phyloP scores from a whole-genome alignment of 768 basidiomycete genomes.

The Cystofilobasidium ferigula region DNA sequence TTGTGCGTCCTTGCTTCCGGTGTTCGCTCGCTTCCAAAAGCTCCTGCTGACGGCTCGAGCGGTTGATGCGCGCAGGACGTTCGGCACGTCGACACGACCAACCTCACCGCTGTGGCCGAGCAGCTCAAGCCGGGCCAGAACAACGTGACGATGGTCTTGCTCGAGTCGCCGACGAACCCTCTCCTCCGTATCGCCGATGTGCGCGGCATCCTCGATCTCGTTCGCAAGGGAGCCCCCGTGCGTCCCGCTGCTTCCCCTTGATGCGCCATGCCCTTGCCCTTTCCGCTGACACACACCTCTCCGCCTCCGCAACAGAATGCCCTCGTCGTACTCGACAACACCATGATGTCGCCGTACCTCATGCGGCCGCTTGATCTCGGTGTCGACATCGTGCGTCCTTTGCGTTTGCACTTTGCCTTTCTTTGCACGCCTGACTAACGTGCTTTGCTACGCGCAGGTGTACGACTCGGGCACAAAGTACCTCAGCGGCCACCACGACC shows the following conservation, averaged over 20 bases:
- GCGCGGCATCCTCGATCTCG: conserved; percentile 65
- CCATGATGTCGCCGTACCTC: conserved; percentile 99
- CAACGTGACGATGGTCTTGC: conserved; percentile 67
- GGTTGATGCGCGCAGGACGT: conserved; percentile 43
- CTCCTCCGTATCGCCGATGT: conserved; percentile 46
- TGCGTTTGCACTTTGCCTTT: too few relatives aligned
- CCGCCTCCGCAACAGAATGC: conserved; percentile 26
- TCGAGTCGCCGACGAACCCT: conserved; percentile 95
- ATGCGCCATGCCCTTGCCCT: background rate
- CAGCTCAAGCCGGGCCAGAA: conserved; percentile 59
- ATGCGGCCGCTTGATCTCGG: conserved; percentile 91
- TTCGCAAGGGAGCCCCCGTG: conserved; percentile 64
- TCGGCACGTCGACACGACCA: conserved; percentile 86
- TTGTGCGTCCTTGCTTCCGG: conserved; percentile 35
- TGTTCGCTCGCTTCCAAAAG: background rate
- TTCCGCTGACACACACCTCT: background rate
- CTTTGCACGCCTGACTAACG: background rate
- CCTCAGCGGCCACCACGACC: conserved; percentile 92
- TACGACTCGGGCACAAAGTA: conserved; percentile 99
- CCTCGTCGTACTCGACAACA: conserved; percentile 58
- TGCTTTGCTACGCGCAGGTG: background rate
- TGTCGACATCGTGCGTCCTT: conserved; percentile 63
- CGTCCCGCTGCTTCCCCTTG: conserved; percentile 2
- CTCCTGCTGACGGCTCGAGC: background rate
- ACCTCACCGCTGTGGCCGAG: conserved; percentile 52